Conservation (phyloP, 768 basidiomycete species). For the Boletus tomentosulus region DNA sequence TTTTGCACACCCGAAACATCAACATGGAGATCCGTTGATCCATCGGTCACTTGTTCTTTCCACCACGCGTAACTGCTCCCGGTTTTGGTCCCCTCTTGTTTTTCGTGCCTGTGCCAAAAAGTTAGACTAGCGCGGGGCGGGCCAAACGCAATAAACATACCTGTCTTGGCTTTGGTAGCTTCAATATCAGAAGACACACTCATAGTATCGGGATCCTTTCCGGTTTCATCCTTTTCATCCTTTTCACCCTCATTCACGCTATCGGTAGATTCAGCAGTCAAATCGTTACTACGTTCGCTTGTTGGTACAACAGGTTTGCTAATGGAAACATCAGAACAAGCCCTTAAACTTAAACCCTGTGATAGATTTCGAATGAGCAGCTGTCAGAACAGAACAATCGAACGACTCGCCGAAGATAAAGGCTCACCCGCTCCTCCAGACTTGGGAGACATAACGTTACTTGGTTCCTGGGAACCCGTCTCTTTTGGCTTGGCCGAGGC, state of each 20-base stretch:
- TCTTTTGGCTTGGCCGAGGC: constrained; percentile 7
- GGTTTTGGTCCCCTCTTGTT: background rate
- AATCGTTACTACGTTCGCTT: constrained; percentile 23
- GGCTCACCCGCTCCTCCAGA: constrained; percentile 29
- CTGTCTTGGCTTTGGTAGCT: constrained; percentile 1
- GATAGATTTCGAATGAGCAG: constrained; percentile 23
- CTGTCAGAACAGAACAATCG: constrained; percentile 23
- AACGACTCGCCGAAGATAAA: constrained; percentile 28
- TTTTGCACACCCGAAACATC: background rate
- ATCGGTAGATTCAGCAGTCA: constrained; percentile 19
- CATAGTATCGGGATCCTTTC: constrained; percentile 21
- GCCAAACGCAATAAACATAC: constrained; percentile 9
- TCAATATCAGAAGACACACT: constrained; percentile 22
- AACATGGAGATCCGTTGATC: constrained; percentile 1
- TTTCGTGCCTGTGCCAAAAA: constrained; percentile 1
- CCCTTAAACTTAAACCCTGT: too few relatives aligned
- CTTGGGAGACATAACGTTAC: background rate
- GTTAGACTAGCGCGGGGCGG: constrained; percentile 5
- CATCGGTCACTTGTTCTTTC: background rate
- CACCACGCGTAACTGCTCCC: background rate
- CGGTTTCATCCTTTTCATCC: constrained; percentile 25
- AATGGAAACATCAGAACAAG: constrained; percentile 11
- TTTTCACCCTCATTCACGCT: constrained; percentile 24
- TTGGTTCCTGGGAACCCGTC: background rate
- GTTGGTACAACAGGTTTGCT: constrained; percentile 26